Percentiles rank a stretch among this genome's conserved stretches.
Evolutionary conservation across 2,329 filamentous ascomycete species (phyloP).

Genomic region (Aspergillus vadensis): DNA sequence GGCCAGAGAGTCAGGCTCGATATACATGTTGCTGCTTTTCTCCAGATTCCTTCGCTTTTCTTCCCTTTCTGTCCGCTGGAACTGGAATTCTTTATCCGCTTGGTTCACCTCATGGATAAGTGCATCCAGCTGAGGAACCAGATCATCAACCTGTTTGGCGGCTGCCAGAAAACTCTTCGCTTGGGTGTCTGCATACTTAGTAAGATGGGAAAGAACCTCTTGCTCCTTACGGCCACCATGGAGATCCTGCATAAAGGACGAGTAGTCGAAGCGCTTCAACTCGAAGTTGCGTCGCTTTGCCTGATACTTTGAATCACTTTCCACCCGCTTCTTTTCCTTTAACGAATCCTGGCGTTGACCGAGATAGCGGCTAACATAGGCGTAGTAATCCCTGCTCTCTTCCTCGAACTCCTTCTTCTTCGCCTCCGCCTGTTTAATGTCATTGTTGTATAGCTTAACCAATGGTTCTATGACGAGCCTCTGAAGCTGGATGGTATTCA

Average conservation of each 20-base stretch:
- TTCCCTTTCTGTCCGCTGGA: conserved; percentile 90
- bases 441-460: conserved; percentile 84
- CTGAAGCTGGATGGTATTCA: conserved; percentile 81
- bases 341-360: conserved; percentile 92
- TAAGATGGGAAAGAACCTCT: conserved; percentile 91
- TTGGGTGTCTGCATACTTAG: conserved; percentile 89
- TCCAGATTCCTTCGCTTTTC: conserved; percentile 89
- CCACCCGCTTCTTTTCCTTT: conserved; percentile 94
- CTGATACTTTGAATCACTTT: conserved; percentile 96
- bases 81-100: conserved; percentile 94
- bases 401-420: conserved; percentile 99
- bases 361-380: conserved; percentile 92
- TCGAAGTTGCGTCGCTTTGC: conserved; percentile 92
- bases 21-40: conserved; percentile 75
- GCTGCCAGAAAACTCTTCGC: conserved; percentile 78
- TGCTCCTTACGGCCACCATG: conserved; percentile 98
- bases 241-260: conserved; percentile 98
- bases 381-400: conserved; percentile 97
- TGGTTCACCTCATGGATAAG: conserved; percentile 85
- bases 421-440: conserved; percentile 95
- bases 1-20: conserved; percentile 66
- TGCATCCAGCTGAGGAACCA: conserved; percentile 87
- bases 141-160: conserved; percentile 81
- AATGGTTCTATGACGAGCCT: conserved; percentile 94
- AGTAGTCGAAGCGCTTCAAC: conserved; percentile 97